Conservation (phyloP, 2,329 filamentous ascomycete species). For the Epichloe bromicola region DNA sequence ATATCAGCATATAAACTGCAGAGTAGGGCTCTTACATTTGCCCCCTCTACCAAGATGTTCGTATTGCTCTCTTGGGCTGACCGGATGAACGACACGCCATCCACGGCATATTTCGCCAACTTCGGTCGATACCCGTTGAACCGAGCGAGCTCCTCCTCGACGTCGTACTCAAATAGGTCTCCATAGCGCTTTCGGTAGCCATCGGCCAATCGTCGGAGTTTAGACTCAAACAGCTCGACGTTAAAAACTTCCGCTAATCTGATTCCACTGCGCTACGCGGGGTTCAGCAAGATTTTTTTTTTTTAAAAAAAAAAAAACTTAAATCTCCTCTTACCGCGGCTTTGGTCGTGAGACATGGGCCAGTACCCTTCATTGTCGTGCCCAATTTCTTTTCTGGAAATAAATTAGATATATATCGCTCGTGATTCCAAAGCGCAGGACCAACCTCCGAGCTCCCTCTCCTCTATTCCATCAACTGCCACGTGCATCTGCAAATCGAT, state of each 20-base stretch:
- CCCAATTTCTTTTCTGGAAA: too few species aligned
- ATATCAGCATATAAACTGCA: too few species aligned
- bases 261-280: constrained; percentile 43
- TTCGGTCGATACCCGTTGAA: constrained; percentile 46
- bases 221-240: constrained; percentile 48
- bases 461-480: constrained; percentile 57
- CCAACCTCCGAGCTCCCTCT: constrained; percentile 31
- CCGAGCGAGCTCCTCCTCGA: constrained; percentile 53
- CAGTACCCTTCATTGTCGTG: too few species aligned
- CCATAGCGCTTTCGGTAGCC: constrained; percentile 56
- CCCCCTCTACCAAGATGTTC: constrained; percentile 56
- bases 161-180: constrained; percentile 49
- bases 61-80: constrained; percentile 44
- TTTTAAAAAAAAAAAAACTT: too few species aligned
- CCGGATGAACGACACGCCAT: constrained; percentile 52
- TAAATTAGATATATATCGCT: too few species aligned
- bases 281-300: too few species aligned
- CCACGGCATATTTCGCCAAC: constrained; percentile 47
- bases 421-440: background rate
- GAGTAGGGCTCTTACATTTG: constrained; percentile 17
- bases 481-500: constrained; percentile 53
- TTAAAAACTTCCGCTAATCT: constrained; percentile 56
- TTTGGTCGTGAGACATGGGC: too few species aligned
- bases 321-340: too few species aligned
- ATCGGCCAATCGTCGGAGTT: constrained; percentile 46